A percentile compares a stretch with the other conserved stretches of the same genome.
Conservation (phyloP, 306 rosid species). For the Casuarina equisetifolia region DNA sequence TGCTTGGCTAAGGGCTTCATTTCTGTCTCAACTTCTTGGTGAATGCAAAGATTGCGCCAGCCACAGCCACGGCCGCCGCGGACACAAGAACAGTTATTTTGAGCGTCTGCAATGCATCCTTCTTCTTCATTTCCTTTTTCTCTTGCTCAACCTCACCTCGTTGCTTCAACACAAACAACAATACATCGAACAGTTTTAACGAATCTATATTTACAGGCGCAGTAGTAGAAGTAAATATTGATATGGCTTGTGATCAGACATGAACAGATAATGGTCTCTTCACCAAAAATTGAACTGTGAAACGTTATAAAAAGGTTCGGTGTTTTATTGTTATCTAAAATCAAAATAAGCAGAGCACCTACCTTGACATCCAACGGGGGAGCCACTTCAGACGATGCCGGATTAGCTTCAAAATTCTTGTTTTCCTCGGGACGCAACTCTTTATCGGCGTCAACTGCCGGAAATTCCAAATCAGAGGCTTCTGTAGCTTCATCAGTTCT, state of each 20-base stretch:
- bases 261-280: background rate
- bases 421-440: slow-evolving; percentile 40
- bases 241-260: no score
- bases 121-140: slow-evolving; percentile 30
- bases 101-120: slow-evolving; percentile 39
- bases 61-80: slow-evolving; percentile 52
- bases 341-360: background rate
- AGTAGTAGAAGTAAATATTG: no score
- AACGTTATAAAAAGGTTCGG: background rate
- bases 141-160: slow-evolving; percentile 34
- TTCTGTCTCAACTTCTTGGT: slow-evolving; percentile 62
- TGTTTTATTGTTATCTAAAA: background rate
- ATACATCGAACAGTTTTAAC: no score
- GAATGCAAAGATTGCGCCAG: slow-evolving; percentile 52
- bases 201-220: no score
- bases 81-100: slow-evolving; percentile 59
- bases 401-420: slow-evolving; percentile 42
- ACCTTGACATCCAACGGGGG: slow-evolving; percentile 52
- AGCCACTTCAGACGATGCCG: slow-evolving; percentile 45
- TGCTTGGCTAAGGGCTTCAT: slow-evolving; percentile 14
- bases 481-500: slow-evolving; percentile 13
- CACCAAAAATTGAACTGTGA: background rate
- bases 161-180: slow-evolving; percentile 32
- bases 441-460: slow-evolving; percentile 35
- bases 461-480: slow-evolving; percentile 39